phyloP scores from a whole-genome alignment of 768 basidiomycete genomes.

The Leccinum obscurum region DNA sequence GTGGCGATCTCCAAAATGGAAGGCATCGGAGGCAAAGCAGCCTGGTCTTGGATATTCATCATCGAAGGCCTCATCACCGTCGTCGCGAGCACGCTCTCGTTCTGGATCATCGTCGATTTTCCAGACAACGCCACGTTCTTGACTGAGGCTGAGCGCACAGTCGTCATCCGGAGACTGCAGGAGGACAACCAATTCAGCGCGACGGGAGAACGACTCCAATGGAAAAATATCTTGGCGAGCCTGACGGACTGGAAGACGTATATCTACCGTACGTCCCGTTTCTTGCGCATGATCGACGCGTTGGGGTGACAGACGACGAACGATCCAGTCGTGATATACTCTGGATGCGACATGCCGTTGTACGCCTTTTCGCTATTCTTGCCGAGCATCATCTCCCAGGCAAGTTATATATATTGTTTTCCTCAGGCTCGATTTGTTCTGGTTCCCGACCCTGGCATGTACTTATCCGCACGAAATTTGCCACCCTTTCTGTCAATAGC shows the following conservation, averaged over 20 bases:
- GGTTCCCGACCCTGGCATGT: not conserved
- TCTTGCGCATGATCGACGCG: not conserved
- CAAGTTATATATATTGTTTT: constrained; percentile 29
- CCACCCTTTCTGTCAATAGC: constrained; percentile 26
- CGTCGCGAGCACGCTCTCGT: constrained; percentile 62
- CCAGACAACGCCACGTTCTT: constrained; percentile 81
- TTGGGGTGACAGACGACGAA: not conserved
- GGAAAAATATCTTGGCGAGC: constrained; percentile 60
- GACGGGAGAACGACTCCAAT: constrained; percentile 59
- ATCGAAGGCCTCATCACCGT: constrained; percentile 69
- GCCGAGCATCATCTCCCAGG: constrained; percentile 75
- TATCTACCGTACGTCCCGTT: constrained; percentile 31
- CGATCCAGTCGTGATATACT: constrained; percentile 52
- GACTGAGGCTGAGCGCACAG: constrained; percentile 64
- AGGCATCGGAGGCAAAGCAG: constrained; percentile 66
- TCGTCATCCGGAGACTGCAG: constrained; percentile 66
- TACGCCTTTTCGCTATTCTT: constrained; percentile 80
- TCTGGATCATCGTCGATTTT: constrained; percentile 82
- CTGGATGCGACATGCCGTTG: constrained; percentile 61
- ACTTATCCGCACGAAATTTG: not conserved
- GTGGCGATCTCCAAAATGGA: constrained; percentile 71
- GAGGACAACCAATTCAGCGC: constrained; percentile 71
- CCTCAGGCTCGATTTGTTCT: not conserved
- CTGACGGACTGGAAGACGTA: constrained; percentile 76
- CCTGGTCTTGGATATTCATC: constrained; percentile 76